These are phyloP conservation scores for Boehmeria nivea DNA, from an alignment of 306 rosid genomes.

Conservation along the genomic window DNA sequence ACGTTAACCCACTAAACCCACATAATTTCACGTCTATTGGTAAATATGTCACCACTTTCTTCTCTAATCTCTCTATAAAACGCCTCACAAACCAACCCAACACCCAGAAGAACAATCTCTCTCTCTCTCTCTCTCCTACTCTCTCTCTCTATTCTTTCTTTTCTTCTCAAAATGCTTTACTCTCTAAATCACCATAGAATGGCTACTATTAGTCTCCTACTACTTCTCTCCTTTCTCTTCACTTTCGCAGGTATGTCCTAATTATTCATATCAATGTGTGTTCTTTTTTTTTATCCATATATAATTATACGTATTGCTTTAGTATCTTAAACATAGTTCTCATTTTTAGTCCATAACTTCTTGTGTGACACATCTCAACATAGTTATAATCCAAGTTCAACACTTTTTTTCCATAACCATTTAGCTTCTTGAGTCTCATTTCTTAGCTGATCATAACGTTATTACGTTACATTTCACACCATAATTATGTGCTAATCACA, in stretches of 20 bases:
- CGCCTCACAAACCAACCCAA: neutral
- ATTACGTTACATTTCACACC: too few relatives aligned
- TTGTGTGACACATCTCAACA: too few relatives aligned
- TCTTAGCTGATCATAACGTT: too few relatives aligned
- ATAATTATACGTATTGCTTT: too few relatives aligned
- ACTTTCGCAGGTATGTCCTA: conserved; percentile 37
- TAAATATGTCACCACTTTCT: neutral
- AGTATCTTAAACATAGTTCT: too few relatives aligned
- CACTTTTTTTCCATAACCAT: too few relatives aligned
- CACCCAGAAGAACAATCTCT: neutral
- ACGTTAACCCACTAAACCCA: conserved; percentile 1
- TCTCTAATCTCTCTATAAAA: neutral
- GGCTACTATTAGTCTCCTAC: conserved; percentile 27
- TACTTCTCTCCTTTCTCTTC: conserved; percentile 18
- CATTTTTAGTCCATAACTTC: too few relatives aligned
- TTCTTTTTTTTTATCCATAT: too few relatives aligned
- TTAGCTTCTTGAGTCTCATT: too few relatives aligned
- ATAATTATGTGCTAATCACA: neutral
- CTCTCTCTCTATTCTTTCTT: neutral
- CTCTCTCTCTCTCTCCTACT: conserved; percentile 3
- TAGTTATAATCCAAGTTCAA: too few relatives aligned
- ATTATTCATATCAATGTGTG: neutral
- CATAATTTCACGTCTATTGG: neutral
- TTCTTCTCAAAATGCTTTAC: conserved; percentile 13
- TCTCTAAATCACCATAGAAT: conserved; percentile 33